These are phyloP conservation scores for Phialophora expanda DNA, from an alignment of 2,329 filamentous ascomycete species.

Conservation along the genomic window DNA sequence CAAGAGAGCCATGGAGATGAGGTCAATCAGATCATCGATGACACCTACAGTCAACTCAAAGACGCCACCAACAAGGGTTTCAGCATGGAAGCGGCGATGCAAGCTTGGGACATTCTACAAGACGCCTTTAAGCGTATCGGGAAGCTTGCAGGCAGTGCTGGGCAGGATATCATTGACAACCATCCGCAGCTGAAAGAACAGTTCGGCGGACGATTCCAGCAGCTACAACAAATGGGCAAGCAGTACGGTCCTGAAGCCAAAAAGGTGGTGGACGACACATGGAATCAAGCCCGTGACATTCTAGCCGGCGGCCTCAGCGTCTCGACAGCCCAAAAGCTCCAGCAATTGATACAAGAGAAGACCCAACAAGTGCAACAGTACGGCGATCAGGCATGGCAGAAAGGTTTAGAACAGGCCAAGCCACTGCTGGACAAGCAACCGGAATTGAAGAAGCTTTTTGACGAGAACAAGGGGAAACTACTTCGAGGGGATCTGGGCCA, in stretches of 20 bases:
- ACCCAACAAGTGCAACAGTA: conserved; percentile 68
- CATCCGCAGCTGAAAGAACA: conserved; percentile 76
- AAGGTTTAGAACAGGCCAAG: conserved; percentile 72
- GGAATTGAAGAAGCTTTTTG: conserved; percentile 73
- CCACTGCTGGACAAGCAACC: conserved; percentile 77
- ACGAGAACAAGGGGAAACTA: conserved; percentile 70
- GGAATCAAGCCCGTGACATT: conserved; percentile 68
- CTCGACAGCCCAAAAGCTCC: conserved; percentile 58
- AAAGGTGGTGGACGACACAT: conserved; percentile 75
- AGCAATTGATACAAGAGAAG: conserved; percentile 72
- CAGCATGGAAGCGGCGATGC: conserved; percentile 65
- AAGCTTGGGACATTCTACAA: conserved; percentile 67
- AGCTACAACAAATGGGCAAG: conserved; percentile 72
- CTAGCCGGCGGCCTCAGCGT: conserved; percentile 65
- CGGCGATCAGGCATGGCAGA: conserved; percentile 73
- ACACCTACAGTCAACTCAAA: conserved; percentile 71
- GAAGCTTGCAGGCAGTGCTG: conserved; percentile 66
- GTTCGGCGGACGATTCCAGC: conserved; percentile 69
- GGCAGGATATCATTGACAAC: conserved; percentile 70
- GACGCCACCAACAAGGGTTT: conserved; percentile 65
- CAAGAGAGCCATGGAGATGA: conserved; percentile 71
- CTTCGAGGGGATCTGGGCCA: conserved; percentile 70
- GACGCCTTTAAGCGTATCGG: conserved; percentile 66
- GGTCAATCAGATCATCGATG: conserved; percentile 69
- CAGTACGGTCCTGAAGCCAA: conserved; percentile 76